Conservation (phyloP, 495 filamentous ascomycete genomes). For the Hyphodiscus hymeniophilus region DNA sequence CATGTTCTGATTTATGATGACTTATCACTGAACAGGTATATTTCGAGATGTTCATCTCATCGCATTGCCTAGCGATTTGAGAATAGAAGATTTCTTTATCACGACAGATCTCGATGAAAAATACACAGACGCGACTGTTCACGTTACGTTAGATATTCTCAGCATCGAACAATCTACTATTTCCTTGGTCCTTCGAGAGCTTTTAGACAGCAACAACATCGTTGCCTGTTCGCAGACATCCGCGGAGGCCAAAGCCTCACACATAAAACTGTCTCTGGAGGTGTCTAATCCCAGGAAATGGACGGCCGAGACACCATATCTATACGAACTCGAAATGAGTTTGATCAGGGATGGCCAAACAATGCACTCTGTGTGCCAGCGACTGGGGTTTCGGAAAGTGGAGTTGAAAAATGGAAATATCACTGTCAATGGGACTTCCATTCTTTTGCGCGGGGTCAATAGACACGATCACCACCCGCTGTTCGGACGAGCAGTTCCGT, state of each 20-base stretch:
- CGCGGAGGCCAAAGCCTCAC: constrained; percentile 3
- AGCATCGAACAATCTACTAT: constrained; percentile 12
- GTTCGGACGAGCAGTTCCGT: constrained; percentile 50
- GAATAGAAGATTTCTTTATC: constrained; percentile 52
- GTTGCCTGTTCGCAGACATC: constrained; percentile 7
- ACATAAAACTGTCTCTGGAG: constrained; percentile 28
- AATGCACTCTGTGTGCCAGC: constrained; percentile 34
- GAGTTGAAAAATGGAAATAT: constrained; percentile 49
- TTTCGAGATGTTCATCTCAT: constrained; percentile 60
- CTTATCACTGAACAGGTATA: constrained; percentile 32
- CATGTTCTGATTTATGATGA: background rate
- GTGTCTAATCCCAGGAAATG: constrained; percentile 47
- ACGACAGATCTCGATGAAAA: constrained; percentile 44
- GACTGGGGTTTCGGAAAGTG: constrained; percentile 50
- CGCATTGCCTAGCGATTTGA: constrained; percentile 38
- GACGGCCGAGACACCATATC: constrained; percentile 56
- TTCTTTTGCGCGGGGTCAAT: constrained; percentile 53
- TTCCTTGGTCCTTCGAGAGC: background rate
- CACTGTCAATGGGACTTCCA: constrained; percentile 48
- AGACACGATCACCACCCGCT: constrained; percentile 55
- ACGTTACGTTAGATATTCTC: constrained; percentile 36
- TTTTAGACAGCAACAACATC: constrained; percentile 5
- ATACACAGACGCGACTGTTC: constrained; percentile 46
- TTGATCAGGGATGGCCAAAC: background rate
- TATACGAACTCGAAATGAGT: constrained; percentile 37